Evolutionary conservation across 352 stramenopile species (phyloP), one percentile per base, ranked within the genome.

Genomic region (Thraustotheca clavata): DNA sequence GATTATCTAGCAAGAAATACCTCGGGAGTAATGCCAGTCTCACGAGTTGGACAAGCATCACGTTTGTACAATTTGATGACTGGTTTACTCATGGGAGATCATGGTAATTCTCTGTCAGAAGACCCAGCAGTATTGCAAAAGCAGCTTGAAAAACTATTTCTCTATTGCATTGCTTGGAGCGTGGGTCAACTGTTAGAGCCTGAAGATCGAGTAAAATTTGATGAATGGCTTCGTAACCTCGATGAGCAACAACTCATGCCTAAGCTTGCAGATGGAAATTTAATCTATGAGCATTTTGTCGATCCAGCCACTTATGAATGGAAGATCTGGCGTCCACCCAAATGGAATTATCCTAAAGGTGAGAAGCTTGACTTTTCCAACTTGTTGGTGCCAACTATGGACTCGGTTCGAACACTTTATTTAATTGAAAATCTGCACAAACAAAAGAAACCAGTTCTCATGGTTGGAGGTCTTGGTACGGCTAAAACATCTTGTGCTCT

Each of bases 351-450:
- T 72, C 96, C 96, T 4, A 88, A 95, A 49, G 85, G 87, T 12
- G 76, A 91, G 34, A 96, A 98, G 60, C 87, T 99, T 12, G 94
- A 99, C 68, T 99, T 99, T 67, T 97, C 88, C 16, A 99, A 98
- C 74, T 79, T 99, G 69, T 75, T 99, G 31, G 95, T 99, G 27
- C 96, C 96, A 4, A 99, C 96, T 0, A 98, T 99, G 92, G 96
- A 99, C 72, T 98, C 92, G 4, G 97, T 97, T 1, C 88, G 96
- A 24, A 96, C 95, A 0, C 71, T 97, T 31, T 98, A 98, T 70
- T 63, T 96, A 43, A 91, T 94, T 59, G 80, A 93, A 24, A 92
- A 91, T 41, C 62, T 95, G 3, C 95, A 98, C 69, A 97, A 98
- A 59, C 96, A 98, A 65, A 87, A 96, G 16, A 93, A 90, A 35